Base-by-base conservation (phyloP, 2,329 filamentous ascomycete genomes). In the Calonectria pseudoreteaudii region DNA sequence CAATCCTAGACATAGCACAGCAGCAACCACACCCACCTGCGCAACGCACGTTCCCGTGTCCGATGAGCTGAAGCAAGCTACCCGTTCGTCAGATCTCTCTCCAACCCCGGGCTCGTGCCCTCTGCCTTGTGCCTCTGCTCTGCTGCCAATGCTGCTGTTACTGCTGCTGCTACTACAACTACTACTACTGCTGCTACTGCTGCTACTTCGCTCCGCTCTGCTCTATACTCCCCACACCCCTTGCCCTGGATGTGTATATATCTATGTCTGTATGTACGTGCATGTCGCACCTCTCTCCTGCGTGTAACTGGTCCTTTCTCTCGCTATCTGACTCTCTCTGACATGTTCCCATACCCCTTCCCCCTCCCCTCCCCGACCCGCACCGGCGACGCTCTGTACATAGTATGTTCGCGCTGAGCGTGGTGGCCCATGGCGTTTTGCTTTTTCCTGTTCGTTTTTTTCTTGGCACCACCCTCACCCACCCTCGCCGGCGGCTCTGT, bases 61-160 rank as follows among this genome's bases (percentile, higher is more conserved):
- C 79, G 78, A 80, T 80, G 77, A 78, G 74, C 74, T 76, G 76
- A 80, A 77, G 77, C 79, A 80, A 38, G 72, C 79, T 79, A 76
- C 76, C 79, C 78, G 79, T 78, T 76, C 74, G 65, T 77, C 73
- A 80, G 78, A 80, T 80, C 79, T 77, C 79, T 77, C 70, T 68
- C 67, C 68, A 44, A 58, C 64, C 62, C 58, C 31, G n/a, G 53
- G 31, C 34, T 64, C 47, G 53, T 67, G 64, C 76, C 58, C 60
- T 30, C 47, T 38, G 31, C 47, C 47, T 41, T 53, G 65, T 68
- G 66, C 36, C 38, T 30, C 66, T 56, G 56, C 36, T 28, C 26
- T 53, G 10, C 16, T 31, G 11, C 31, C 11, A 34, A 31, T 44
- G 26, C n/a, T 49, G n/a, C 49, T 44, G 31, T 34, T 44, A 13